Percentiles rank a stretch among this genome's conserved stretches.
These are phyloP conservation scores for Kwoniella sp. DNA, from an alignment of 768 basidiomycete species.

Conservation along the genomic window DNA sequence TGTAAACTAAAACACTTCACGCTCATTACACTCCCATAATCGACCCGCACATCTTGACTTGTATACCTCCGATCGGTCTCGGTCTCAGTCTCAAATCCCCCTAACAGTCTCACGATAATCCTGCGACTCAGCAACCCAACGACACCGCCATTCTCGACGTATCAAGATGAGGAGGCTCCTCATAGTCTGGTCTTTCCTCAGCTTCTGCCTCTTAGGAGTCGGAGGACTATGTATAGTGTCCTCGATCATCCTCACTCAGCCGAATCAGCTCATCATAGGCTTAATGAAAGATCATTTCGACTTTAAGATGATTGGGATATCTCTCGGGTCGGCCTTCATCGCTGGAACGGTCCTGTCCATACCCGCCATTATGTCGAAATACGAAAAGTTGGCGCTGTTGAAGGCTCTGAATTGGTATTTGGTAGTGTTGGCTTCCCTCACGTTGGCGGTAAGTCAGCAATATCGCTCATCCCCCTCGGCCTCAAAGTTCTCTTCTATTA, in stretches of 20 bases:
- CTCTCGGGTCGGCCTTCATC: conserved; percentile 10
- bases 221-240: conserved; percentile 68
- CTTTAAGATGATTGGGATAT: conserved; percentile 54
- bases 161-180: conserved; percentile 59
- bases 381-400: conserved; percentile 1
- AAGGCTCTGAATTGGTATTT: conserved; percentile 8
- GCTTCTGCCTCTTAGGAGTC: conserved; percentile 69
- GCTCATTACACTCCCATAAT: no score
- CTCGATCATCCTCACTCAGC: conserved; percentile 70
- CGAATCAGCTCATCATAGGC: conserved; percentile 69
- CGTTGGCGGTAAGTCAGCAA: conserved; percentile 7
- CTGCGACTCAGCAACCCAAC: no score
- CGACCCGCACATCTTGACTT: no score
- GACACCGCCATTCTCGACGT: no score
- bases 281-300: conserved; percentile 14
- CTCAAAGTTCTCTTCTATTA: no score
- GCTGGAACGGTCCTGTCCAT: conserved; percentile 3
- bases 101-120: no score
- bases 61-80: no score
- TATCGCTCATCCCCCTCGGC: no score
- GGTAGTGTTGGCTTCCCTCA: conserved; percentile 4
- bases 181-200: conserved; percentile 72
- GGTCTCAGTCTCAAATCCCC: no score
- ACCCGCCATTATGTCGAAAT: conserved; percentile 6
- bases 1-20: not conserved